phyloP scores from a whole-genome alignment of 768 basidiomycete genomes.

The Austroboletus eburneus region DNA sequence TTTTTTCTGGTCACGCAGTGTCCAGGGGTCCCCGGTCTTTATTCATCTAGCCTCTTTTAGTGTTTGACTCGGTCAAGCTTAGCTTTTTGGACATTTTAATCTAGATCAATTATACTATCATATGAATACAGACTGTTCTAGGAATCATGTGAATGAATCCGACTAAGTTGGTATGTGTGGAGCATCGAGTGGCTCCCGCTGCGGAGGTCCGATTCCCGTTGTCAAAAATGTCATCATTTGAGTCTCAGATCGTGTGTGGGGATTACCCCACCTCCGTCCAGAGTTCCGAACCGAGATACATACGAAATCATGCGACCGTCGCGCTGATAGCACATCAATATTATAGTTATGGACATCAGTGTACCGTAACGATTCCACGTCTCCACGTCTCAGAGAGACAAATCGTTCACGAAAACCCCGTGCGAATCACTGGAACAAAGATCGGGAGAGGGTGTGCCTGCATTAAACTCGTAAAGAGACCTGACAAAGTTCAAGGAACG shows the following conservation, averaged over 20 bases:
- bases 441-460: constrained; percentile 72
- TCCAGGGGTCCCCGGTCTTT: constrained; percentile 2
- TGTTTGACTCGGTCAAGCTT: constrained; percentile 8
- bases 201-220: background rate
- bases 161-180: no score
- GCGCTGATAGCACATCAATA: no score
- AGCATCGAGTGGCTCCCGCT: background rate
- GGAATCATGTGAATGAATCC: no score
- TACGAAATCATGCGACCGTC: no score
- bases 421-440: constrained; percentile 49
- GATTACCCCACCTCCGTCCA: no score
- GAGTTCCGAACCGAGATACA: no score
- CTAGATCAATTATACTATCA: no score
- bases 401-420: constrained; percentile 45
- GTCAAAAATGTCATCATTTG: background rate
- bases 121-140: no score
- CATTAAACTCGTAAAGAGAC: no score
- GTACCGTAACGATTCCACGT: no score
- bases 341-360: background rate
- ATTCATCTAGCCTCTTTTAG: constrained; percentile 12
- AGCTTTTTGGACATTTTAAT: constrained; percentile 5
- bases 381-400: background rate
- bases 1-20: constrained; percentile 16
- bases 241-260: background rate
- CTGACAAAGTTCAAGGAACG: no score